phyloP scores from a whole-genome alignment of 2,329 filamentous ascomycete genomes.

The Sordariomycetes sp. region DNA sequence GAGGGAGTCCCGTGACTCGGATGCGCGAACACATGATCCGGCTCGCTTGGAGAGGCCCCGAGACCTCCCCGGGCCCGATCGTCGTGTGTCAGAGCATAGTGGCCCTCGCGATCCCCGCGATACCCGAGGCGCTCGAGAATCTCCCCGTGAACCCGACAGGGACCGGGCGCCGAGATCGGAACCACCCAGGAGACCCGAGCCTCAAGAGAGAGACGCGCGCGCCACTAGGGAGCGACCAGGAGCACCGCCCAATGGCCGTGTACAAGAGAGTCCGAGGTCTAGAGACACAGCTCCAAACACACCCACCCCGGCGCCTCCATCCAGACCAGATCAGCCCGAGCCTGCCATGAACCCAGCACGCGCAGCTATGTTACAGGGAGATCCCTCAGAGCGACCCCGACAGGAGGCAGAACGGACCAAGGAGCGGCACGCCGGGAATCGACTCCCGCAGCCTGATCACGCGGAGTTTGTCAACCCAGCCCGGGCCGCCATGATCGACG shows the following conservation, averaged over 20 bases:
- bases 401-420: conserved; percentile 12
- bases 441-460: conserved; percentile 15
- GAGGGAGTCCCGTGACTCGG: conserved; percentile 22
- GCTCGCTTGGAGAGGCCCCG: conserved; percentile 28
- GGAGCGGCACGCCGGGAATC: conserved; percentile 17
- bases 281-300: conserved; percentile 14
- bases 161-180: conserved; percentile 1
- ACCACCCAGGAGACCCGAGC: neutral
- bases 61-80: conserved; percentile 28
- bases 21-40: conserved; percentile 25
- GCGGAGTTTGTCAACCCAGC: conserved; percentile 35
- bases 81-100: conserved; percentile 25
- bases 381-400: neutral
- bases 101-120: neutral
- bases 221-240: neutral
- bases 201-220: conserved; percentile 1
- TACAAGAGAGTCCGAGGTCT: conserved; percentile 13
- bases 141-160: neutral
- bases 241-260: conserved; percentile 10
- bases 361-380: conserved; percentile 31
- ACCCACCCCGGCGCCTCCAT: conserved; percentile 15
- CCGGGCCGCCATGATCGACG: conserved; percentile 32
- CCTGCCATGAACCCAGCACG: conserved; percentile 45
- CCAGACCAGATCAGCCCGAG: conserved; percentile 19
- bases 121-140: neutral